phyloP scores from a whole-genome alignment of 2,329 filamentous ascomycete species.

The Colletotrichum aenigma region DNA sequence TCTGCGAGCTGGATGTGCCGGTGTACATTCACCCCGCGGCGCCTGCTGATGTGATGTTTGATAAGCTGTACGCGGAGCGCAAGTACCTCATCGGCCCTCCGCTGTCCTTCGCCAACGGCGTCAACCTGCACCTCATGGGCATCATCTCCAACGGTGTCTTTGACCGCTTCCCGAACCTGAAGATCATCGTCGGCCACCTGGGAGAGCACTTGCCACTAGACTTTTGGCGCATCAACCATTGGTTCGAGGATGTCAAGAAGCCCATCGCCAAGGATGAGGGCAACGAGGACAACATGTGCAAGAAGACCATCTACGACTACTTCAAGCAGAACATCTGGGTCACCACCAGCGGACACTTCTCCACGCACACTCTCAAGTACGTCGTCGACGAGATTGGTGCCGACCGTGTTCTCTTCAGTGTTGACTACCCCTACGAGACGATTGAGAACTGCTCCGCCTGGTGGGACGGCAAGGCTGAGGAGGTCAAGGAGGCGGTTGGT shows the following conservation, averaged over 20 bases:
- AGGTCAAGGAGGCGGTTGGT: constrained; percentile 20
- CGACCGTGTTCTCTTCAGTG: constrained; percentile 55
- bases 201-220: constrained; percentile 56
- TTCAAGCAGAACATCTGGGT: constrained; percentile 61
- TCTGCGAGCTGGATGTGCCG: constrained; percentile 64
- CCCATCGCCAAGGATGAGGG: constrained; percentile 41
- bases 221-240: constrained; percentile 55
- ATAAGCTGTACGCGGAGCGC: constrained; percentile 62
- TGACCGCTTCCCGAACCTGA: constrained; percentile 48
- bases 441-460: constrained; percentile 45
- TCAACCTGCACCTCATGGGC: constrained; percentile 60
- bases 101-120: constrained; percentile 61
- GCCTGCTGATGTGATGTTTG: constrained; percentile 59
- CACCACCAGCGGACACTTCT: constrained; percentile 62
- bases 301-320: constrained; percentile 56
- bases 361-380: constrained; percentile 54
- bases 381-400: constrained; percentile 52
- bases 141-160: constrained; percentile 57
- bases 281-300: constrained; percentile 35
- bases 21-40: constrained; percentile 68
- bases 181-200: constrained; percentile 52
- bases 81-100: constrained; percentile 66
- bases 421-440: constrained; percentile 58
- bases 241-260: constrained; percentile 62
- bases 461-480: constrained; percentile 38